Evolutionary conservation across 257 asterid species (phyloP), one percentile per base, ranked within the genome.

Genomic region (Lycium ferocissimum): DNA sequence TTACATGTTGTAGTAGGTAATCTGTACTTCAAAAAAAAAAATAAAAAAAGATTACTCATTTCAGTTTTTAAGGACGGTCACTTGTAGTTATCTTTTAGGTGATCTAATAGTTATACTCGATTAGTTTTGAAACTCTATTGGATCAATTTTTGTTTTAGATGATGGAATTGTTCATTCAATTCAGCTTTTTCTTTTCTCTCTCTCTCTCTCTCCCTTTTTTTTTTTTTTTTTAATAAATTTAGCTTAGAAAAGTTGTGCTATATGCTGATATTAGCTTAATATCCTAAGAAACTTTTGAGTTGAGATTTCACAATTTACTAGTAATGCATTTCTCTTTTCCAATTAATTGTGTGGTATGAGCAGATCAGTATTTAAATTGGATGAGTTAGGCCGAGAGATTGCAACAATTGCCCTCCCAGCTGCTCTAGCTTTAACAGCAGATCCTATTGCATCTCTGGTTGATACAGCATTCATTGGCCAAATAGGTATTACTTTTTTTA

Each of bases 401-500:
- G 92, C 91, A 33, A 88, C 79, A 37, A 93, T 94, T 54, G 92
- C 95, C 7, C 81, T 94, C 61, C 97, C 97, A 15, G 95, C 97
- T 35, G 95, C 98, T 18, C 89, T 93, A 63, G 97, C 98, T 85
- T 87, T 94, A 85, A 93, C 95, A 51, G 97, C 98, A 85, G 98
- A 93, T 88, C 98, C 98, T 45, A 90, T 94, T 87, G 98, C 98
- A 20, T 94, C 98, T 86, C 91, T 94, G 14, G 90, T 94, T 38
- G 97, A 94, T 38, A 94, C 98, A 33, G 94, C 95, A n/a, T 94
- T 94, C 78, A 91, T 93, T 13, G 98, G 98, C 84, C 98, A 89
- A 86, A 92, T 94, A 43, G 98, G 97, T 94, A 91, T 26, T 26
- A 26, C 33, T 26, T 26, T 26, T 26, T 26, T 26, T 0, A 26